phyloP scores from a whole-genome alignment of 352 stramenopile species.

The Blastocystis sp. region DNA sequence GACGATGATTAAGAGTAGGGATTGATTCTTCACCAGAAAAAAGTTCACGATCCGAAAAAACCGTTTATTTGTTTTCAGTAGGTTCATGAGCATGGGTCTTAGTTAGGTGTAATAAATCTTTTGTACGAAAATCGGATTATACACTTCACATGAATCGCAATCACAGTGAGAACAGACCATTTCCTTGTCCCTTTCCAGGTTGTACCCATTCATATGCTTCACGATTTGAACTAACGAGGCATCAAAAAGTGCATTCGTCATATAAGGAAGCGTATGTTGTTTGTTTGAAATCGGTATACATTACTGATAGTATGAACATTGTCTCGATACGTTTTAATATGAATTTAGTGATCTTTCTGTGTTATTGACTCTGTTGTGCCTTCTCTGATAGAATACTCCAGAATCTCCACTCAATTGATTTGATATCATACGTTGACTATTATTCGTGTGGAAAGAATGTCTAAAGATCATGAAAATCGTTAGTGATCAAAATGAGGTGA shows the following conservation, averaged over 20 bases:
- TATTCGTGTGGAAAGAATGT: no score
- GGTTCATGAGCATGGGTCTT: neutral
- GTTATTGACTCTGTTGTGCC: no score
- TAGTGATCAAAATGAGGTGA: no score
- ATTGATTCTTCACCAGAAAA: constrained; percentile 23
- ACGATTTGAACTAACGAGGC: constrained; percentile 1
- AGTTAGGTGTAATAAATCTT: constrained; percentile 18
- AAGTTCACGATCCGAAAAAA: neutral
- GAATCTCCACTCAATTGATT: no score
- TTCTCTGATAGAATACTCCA: no score
- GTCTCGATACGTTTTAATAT: no score
- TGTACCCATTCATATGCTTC: constrained; percentile 22
- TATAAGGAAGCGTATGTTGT: neutral
- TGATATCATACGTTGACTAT: no score
- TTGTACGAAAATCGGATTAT: constrained; percentile 46
- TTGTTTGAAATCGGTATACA: no score
- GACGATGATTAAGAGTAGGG: neutral
- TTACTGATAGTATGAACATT: no score
- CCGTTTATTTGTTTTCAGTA: constrained; percentile 29
- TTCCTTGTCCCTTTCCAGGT: constrained; percentile 14
- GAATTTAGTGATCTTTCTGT: no score
- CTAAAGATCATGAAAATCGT: no score
- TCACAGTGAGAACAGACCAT: neutral
- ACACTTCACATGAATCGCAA: constrained; percentile 37
- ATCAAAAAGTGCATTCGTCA: neutral